These are phyloP conservation scores for Candida michaelii DNA, from an alignment of 805 yeast species.

Conservation along the genomic window DNA sequence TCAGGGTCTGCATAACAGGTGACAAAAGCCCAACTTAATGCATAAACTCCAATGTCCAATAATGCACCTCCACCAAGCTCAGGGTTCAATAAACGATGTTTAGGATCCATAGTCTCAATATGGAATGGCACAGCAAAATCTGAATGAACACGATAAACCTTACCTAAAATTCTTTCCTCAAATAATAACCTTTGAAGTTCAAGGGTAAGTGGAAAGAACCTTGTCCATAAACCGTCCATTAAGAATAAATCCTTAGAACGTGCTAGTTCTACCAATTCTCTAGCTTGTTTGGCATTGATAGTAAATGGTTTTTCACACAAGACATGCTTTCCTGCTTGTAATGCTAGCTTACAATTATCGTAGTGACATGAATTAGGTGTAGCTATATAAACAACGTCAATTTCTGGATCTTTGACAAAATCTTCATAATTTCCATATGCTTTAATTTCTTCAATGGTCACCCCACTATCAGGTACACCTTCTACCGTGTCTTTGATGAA, in stretches of 20 bases:
- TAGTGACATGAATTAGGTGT: conserved; percentile 53
- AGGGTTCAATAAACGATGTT: conserved; percentile 35
- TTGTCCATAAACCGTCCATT: conserved; percentile 61
- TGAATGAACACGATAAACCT: conserved; percentile 41
- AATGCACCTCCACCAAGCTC: conserved; percentile 55
- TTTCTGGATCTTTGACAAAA: conserved; percentile 31
- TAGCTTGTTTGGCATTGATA: conserved; percentile 44
- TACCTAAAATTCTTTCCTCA: conserved; percentile 45
- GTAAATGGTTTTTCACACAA: conserved; percentile 56
- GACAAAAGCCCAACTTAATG: conserved; percentile 39
- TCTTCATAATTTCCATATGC: conserved; percentile 26
- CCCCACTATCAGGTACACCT: too few relatives aligned
- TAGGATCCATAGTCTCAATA: neutral
- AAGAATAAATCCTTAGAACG: conserved; percentile 41
- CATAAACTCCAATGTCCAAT: conserved; percentile 54
- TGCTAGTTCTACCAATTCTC: conserved; percentile 43
- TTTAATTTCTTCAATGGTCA: too few relatives aligned
- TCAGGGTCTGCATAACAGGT: conserved; percentile 14
- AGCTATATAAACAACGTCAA: conserved; percentile 53
- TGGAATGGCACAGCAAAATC: conserved; percentile 39
- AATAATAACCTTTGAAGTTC: conserved; percentile 34
- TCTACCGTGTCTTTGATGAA: too few relatives aligned
- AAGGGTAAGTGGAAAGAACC: conserved; percentile 48
- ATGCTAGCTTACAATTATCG: conserved; percentile 40
- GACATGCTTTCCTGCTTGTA: conserved; percentile 48